Evolutionary conservation across 805 yeast species (phyloP).

Genomic region (Zygoascus flipseniorum): DNA sequence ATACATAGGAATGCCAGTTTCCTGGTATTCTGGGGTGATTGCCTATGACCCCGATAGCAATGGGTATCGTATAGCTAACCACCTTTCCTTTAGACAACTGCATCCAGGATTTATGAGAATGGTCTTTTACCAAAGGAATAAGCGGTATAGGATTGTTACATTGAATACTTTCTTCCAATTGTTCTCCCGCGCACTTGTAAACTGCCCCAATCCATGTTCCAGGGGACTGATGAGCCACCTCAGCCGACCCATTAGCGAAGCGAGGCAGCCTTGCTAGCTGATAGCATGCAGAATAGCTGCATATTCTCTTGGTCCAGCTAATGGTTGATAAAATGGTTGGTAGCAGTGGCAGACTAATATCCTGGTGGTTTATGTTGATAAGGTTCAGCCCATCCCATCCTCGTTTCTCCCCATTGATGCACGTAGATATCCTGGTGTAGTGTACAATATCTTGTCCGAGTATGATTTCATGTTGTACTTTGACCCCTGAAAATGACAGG

Average conservation of each 20-base stretch:
- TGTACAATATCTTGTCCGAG: neutral
- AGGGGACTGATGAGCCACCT: conserved; percentile 1
- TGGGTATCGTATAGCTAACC: conserved; percentile 10
- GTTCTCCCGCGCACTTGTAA: conserved; percentile 14
- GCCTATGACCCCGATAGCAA: conserved; percentile 5
- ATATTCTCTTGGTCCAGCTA: conserved; percentile 4
- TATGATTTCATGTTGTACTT: conserved; percentile 16
- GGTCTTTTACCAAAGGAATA: conserved; percentile 15
- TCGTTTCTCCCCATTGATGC: neutral
- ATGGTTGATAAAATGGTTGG: conserved; percentile 12
- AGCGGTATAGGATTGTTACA: conserved; percentile 14
- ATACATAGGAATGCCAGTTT: conserved; percentile 10
- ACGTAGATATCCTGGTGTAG: conserved; percentile 2
- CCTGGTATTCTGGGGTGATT: conserved; percentile 1
- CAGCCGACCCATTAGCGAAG: conserved; percentile 1
- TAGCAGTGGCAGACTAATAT: conserved; percentile 4
- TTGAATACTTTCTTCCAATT: conserved; percentile 8
- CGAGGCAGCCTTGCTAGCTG: conserved; percentile 16
- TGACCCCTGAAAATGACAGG: conserved; percentile 15
- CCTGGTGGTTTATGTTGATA: neutral
- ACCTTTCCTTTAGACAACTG: conserved; percentile 12
- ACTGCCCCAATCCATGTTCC: conserved; percentile 21
- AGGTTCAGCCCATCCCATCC: neutral
- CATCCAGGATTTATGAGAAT: conserved; percentile 11
- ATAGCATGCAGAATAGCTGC: conserved; percentile 8